Percentiles rank a stretch among this genome's conserved stretches.
phyloP scores from a whole-genome alignment of 106 monocot genomes.

The Gastrodia elata region DNA sequence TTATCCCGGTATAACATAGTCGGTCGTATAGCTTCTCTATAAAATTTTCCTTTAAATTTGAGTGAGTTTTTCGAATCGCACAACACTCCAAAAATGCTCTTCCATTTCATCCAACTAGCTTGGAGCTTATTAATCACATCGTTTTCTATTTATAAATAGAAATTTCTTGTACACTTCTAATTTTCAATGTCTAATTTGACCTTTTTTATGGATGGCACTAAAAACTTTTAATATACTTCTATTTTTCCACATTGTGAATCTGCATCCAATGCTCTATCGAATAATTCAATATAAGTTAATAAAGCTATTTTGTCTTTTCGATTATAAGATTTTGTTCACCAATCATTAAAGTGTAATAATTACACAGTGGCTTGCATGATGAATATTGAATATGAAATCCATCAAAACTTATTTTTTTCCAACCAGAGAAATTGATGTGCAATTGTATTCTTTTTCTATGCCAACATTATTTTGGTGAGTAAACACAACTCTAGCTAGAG shows the following conservation, averaged over 20 bases:
- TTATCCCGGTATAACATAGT: too few relatives aligned
- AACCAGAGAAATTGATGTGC: background rate
- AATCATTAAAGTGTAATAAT: background rate
- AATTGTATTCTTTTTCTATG: background rate
- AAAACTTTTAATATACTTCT: background rate
- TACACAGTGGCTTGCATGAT: background rate
- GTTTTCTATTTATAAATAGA: too few relatives aligned
- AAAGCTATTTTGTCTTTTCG: background rate
- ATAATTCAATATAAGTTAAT: background rate
- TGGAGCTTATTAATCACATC: too few relatives aligned
- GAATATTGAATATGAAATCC: background rate
- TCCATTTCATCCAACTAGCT: too few relatives aligned
- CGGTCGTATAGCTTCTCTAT: too few relatives aligned
- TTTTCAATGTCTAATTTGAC: background rate
- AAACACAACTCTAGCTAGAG: too few relatives aligned
- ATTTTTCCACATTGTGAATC: background rate
- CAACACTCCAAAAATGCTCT: too few relatives aligned
- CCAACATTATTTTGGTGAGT: background rate
- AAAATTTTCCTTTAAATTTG: too few relatives aligned
- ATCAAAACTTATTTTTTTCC: background rate
- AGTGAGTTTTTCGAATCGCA: too few relatives aligned
- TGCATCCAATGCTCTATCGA: background rate
- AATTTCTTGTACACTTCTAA: background rate
- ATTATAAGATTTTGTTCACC: background rate
- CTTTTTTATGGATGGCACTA: background rate